phyloP scores from a whole-genome alignment of 495 filamentous ascomycete genomes.

The Penicillium malachiteum region DNA sequence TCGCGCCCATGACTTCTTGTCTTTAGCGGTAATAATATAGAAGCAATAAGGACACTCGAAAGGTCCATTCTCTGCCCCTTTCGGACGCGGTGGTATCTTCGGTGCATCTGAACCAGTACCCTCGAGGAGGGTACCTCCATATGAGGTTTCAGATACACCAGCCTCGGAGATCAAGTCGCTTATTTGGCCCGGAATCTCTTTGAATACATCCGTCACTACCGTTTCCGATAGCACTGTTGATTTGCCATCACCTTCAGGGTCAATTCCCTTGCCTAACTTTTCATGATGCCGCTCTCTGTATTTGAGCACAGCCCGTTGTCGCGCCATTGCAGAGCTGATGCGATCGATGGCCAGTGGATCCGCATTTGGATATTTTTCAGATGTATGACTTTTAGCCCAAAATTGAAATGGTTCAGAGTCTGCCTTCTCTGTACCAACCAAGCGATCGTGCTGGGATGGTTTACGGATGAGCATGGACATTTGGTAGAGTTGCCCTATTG shows the following conservation, averaged over 20 bases:
- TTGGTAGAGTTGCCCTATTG: constrained; percentile 21
- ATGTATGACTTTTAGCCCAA: constrained; percentile 10
- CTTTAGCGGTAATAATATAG: not conserved
- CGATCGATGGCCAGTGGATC: constrained; percentile 4
- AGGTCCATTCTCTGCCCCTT: not conserved
- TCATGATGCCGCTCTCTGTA: constrained; percentile 14
- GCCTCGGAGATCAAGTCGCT: not conserved
- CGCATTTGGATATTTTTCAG: constrained; percentile 8
- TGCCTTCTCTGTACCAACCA: not conserved
- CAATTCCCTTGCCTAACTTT: constrained; percentile 15
- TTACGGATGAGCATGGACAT: constrained; percentile 26
- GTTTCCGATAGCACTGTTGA: not conserved
- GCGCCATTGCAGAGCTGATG: constrained; percentile 18
- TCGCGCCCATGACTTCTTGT: constrained; percentile 13
- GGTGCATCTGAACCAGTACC: not conserved
- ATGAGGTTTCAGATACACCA: not conserved
- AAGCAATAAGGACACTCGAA: not conserved
- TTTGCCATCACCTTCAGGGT: not conserved
- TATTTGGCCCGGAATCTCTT: not conserved
- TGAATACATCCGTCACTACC: not conserved
- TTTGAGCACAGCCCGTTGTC: constrained; percentile 12
- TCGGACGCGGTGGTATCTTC: not conserved
- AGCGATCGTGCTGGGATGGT: constrained; percentile 24
- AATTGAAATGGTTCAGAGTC: constrained; percentile 10
- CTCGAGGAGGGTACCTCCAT: not conserved